Evolutionary conservation across 768 basidiomycete genomes (phyloP).

Genomic region (Lentinula aciculospora): DNA sequence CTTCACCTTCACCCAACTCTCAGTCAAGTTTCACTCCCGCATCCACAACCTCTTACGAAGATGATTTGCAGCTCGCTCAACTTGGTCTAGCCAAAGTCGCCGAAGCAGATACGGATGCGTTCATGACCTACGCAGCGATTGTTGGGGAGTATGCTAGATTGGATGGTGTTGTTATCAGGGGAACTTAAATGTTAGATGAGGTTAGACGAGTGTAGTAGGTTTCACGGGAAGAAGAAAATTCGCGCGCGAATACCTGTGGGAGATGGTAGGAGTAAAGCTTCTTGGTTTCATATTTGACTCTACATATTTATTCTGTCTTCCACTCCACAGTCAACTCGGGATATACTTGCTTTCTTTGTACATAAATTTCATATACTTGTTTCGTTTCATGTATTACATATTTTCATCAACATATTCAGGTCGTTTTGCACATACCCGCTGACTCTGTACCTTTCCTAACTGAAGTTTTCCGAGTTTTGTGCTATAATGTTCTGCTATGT

Average conservation of each 20-base stretch:
- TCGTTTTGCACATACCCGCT: not conserved
- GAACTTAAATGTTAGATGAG: slow-evolving; percentile 19
- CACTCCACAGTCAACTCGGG: not conserved
- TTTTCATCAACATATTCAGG: not conserved
- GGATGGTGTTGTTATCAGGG: slow-evolving; percentile 74
- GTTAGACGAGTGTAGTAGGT: not conserved
- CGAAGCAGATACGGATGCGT: slow-evolving; percentile 78
- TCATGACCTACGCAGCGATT: slow-evolving; percentile 81
- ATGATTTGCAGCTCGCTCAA: slow-evolving; percentile 31
- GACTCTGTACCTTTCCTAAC: not conserved
- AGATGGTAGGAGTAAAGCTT: not conserved
- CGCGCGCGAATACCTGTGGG: not conserved
- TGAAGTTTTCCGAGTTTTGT: not conserved
- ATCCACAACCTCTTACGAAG: not conserved
- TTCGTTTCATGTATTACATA: not conserved
- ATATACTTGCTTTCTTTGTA: not conserved
- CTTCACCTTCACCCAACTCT: not conserved
- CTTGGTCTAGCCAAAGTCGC: slow-evolving; percentile 78
- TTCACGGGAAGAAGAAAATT: not conserved
- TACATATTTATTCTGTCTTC: not conserved
- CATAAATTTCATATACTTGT: not conserved
- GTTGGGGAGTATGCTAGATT: slow-evolving; percentile 79
- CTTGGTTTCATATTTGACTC: not conserved
- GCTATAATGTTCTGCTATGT: not conserved
- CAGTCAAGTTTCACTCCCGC: not conserved